phyloP scores from a whole-genome alignment of 495 filamentous ascomycete genomes.

The Penicillium samsonianum region DNA sequence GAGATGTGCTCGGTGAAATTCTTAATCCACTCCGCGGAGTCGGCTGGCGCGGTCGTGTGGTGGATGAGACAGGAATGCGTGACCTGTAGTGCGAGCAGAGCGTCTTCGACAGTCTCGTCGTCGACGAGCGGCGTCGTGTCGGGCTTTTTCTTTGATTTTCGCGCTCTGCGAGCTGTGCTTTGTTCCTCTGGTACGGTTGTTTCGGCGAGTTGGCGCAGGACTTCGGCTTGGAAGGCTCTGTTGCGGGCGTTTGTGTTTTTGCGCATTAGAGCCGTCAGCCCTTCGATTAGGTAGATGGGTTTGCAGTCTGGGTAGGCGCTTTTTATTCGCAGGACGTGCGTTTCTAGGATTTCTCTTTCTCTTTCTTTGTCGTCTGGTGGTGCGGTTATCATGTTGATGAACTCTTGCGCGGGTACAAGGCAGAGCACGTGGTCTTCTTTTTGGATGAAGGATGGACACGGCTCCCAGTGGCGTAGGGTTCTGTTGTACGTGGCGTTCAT shows the following conservation, averaged over 20 bases:
- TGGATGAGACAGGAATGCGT: constrained; percentile 67
- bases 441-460: constrained; percentile 56
- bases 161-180: constrained; percentile 25
- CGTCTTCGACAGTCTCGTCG: constrained; percentile 73
- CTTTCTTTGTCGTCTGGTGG: constrained; percentile 21
- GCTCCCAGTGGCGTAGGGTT: constrained; percentile 64
- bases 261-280: constrained; percentile 64
- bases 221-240: constrained; percentile 64
- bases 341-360: constrained; percentile 54
- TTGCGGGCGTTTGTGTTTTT: constrained; percentile 71
- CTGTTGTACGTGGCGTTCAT: constrained; percentile 63
- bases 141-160: constrained; percentile 47
- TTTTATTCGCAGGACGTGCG: constrained; percentile 60
- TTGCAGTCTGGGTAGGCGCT: constrained; percentile 51
- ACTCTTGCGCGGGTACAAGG: constrained; percentile 65
- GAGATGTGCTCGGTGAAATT: constrained; percentile 81
- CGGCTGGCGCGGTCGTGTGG: constrained; percentile 60
- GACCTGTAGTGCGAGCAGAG: constrained; percentile 72
- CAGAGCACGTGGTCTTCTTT: constrained; percentile 69
- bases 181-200: constrained; percentile 21
- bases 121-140: constrained; percentile 55
- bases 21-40: constrained; percentile 76
- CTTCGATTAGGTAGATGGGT: constrained; percentile 77
- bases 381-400: constrained; percentile 61
- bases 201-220: constrained; percentile 55